A percentile compares a stretch with the other conserved stretches of the same genome.
These are phyloP conservation scores for Tubosaeta sp. DNA, from an alignment of 768 basidiomycete species.

Conservation along the genomic window DNA sequence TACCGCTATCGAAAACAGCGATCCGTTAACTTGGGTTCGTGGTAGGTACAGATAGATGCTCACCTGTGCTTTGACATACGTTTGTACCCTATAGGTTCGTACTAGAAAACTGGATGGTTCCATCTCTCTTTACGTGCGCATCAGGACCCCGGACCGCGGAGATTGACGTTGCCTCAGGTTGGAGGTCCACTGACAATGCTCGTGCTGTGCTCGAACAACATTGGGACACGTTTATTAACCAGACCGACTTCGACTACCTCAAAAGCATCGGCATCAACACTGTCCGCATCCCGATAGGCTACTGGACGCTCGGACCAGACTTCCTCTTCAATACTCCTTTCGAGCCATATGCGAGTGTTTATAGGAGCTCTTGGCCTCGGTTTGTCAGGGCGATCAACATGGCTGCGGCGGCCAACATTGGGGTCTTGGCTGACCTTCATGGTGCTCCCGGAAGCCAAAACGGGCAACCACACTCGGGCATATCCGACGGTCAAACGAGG, in stretches of 20 bases:
- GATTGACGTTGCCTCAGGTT: constrained; percentile 64
- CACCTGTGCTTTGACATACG: neutral
- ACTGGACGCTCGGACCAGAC: constrained; percentile 35
- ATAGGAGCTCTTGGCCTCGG: constrained; percentile 36
- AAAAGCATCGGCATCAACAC: constrained; percentile 53
- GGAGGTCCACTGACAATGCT: constrained; percentile 31
- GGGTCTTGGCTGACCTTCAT: constrained; percentile 52
- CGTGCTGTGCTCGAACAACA: constrained; percentile 59
- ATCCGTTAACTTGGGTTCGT: constrained; percentile 20
- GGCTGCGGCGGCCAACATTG: constrained; percentile 38
- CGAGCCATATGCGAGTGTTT: constrained; percentile 40
- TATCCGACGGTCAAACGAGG: constrained; percentile 39
- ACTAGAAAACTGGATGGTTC: constrained; percentile 72
- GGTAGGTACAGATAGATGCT: neutral
- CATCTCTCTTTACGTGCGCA: constrained; percentile 60
- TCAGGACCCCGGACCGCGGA: constrained; percentile 49
- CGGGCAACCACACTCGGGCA: constrained; percentile 28
- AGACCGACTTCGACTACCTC: constrained; percentile 64
- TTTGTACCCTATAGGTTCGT: constrained; percentile 48
- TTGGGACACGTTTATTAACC: constrained; percentile 70
- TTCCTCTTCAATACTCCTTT: constrained; percentile 35
- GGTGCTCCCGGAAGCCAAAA: constrained; percentile 50
- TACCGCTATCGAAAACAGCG: constrained; percentile 23
- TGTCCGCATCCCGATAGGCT: constrained; percentile 61
- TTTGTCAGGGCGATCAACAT: constrained; percentile 40